Percentiles rank a stretch among this genome's conserved stretches.
Conservation (phyloP, 192 early-diverging fungal species). For the Geosiphon pyriformis region DNA sequence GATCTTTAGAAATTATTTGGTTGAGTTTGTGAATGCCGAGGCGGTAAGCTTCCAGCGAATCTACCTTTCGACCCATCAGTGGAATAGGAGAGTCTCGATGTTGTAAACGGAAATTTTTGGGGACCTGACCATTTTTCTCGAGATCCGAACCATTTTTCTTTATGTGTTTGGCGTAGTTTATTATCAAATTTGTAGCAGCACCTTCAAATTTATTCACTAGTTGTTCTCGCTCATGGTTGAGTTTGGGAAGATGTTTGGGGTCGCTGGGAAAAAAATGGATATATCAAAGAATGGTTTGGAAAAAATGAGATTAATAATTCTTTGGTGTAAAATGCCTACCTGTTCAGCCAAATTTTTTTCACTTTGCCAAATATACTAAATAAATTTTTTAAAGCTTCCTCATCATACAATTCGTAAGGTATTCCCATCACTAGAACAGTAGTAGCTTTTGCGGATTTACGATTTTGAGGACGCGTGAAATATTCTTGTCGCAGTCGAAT, state of each 20-base stretch:
- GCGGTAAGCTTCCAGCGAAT: conserved; percentile 48
- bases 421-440: conserved; percentile 70
- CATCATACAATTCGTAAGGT: conserved; percentile 51
- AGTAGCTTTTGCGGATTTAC: conserved; percentile 41
- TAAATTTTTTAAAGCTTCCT: conserved; percentile 40
- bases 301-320: neutral
- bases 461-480: conserved; percentile 47
- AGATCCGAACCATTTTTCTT: conserved; percentile 9
- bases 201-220: conserved; percentile 46
- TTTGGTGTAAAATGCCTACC: conserved; percentile 27
- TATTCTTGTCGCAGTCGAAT: conserved; percentile 60
- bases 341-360: conserved; percentile 54
- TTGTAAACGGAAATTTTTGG: conserved; percentile 44
- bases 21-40: conserved; percentile 40
- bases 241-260: conserved; percentile 41
- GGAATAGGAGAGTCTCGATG: conserved; percentile 44
- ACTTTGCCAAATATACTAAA: conserved; percentile 67
- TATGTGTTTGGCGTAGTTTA: conserved; percentile 14
- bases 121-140: conserved; percentile 29
- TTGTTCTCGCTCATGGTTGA: conserved; percentile 45
- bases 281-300: neutral
- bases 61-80: conserved; percentile 57
- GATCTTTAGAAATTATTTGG: conserved; percentile 37
- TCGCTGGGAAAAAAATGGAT: conserved; percentile 31
- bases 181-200: conserved; percentile 29